Percentiles rank a stretch among this genome's conserved stretches.
phyloP scores from a whole-genome alignment of 495 filamentous ascomycete genomes.

The Emericellopsis terricola region DNA sequence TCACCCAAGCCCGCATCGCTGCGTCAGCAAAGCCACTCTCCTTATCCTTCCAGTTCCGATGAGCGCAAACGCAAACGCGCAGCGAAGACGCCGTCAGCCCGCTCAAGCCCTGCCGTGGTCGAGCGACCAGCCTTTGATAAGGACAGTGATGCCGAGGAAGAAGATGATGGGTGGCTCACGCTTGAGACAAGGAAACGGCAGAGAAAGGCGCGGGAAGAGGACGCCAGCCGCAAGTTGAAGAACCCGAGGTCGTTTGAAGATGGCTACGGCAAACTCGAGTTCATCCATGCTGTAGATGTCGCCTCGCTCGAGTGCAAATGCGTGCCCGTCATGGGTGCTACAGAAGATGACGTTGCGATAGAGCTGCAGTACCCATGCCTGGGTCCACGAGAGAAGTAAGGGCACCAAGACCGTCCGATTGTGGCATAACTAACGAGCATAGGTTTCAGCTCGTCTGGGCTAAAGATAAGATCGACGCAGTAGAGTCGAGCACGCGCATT shows the following conservation, averaged over 20 bases:
- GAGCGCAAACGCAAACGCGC: conserved; percentile 14
- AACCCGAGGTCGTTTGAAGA: conserved; percentile 39
- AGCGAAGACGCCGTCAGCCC: background rate
- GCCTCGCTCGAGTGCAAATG: conserved; percentile 32
- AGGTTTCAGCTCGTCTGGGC: conserved; percentile 67
- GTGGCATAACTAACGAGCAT: too few species aligned
- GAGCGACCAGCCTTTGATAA: conserved; percentile 9
- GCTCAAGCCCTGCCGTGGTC: conserved; percentile 10
- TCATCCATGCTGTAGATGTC: conserved; percentile 52
- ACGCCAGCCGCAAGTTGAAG: conserved; percentile 39
- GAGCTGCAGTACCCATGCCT: conserved; percentile 57
- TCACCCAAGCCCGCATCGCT: conserved; percentile 9
- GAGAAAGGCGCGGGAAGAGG: conserved; percentile 13
- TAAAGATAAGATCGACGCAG: conserved; percentile 66
- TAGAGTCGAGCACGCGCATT: conserved; percentile 68
- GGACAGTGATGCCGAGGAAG: conserved; percentile 16
- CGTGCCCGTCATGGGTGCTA: conserved; percentile 25
- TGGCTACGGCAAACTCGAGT: conserved; percentile 29
- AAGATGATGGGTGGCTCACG: conserved; percentile 15
- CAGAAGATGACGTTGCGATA: conserved; percentile 34
- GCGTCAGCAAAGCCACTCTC: conserved; percentile 15
- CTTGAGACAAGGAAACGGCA: conserved; percentile 15
- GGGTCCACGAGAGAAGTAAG: conserved; percentile 48
- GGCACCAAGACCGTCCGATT: too few species aligned
- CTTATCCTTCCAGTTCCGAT: conserved; percentile 16